Evolutionary conservation across 768 basidiomycete species (phyloP), one percentile per base, ranked within the genome.

Genomic region (Stropharia rugosoannulata): DNA sequence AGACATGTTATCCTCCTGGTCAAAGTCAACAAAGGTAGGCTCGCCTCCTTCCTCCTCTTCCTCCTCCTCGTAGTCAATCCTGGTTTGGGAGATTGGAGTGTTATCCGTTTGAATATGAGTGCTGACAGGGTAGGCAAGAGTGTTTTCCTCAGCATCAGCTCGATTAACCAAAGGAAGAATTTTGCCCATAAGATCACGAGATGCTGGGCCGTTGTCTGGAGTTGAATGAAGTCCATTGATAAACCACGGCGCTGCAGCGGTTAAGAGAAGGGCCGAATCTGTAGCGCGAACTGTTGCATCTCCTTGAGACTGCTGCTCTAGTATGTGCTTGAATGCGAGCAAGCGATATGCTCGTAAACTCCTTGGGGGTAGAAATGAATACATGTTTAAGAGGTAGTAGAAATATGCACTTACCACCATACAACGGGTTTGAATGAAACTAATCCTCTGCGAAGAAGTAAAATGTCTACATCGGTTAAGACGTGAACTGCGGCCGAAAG

Each of bases 211-310:
- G 4, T 60, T 51, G 39, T 70, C 68, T 1, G 67, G 67, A 0
- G 57, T 54, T 2, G 67, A 67, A 54, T 69, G 67, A 3, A 70
- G 58, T 2, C 58, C 44, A 40, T 69, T 70, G 3, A 66, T 27
- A 1, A 68, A 48, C 66, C 64, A 68, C 1, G 54, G 51, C 5
- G 51, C 38, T 0, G 55, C 63, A 2, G 62, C 65, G 1, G 65
- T 66, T 6, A 70, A 60, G 0, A 64, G 41, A 2, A 70, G 51
- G 5, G 64, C 62, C 2, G 19, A 5, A 3, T 29, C 15, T 10
- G 15, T 35, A 1, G 41, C 32, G 18, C 63, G 59, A 1, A 22
- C 3, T 4, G 16, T 4, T 29, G 47, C 32, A n/a, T 2, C 13
- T 0, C 61, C 64, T 9, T 49, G 44, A 4, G 22, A 36, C 51